Percentiles rank a stretch among this genome's conserved stretches.
These are phyloP conservation scores for Phytophthora tentaculata DNA, from an alignment of 352 stramenopile genomes.

Conservation along the genomic window DNA sequence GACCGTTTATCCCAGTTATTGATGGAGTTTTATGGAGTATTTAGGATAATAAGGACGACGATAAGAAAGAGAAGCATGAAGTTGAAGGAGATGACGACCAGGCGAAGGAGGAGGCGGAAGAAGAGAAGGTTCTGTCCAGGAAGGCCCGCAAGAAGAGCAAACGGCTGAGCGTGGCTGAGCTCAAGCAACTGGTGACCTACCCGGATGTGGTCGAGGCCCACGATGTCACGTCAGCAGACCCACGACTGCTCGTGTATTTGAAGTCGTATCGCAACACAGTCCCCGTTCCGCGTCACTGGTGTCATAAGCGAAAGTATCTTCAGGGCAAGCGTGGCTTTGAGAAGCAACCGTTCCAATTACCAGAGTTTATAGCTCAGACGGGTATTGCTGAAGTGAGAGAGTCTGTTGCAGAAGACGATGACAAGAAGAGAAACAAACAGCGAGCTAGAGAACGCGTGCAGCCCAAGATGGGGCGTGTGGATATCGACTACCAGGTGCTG, in stretches of 20 bases:
- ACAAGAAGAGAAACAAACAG: slow-evolving; percentile 93
- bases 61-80: slow-evolving; percentile 31
- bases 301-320: slow-evolving; percentile 98
- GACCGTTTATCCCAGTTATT: not conserved
- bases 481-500: slow-evolving; percentile 98
- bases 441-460: slow-evolving; percentile 93
- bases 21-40: slow-evolving; percentile 6
- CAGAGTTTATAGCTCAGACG: slow-evolving; percentile 98
- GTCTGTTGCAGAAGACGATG: slow-evolving; percentile 82
- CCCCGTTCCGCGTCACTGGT: slow-evolving; percentile 97
- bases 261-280: slow-evolving; percentile 97
- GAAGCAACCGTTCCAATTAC: slow-evolving; percentile 95
- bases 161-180: slow-evolving; percentile 94
- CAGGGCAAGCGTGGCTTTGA: slow-evolving; percentile 97
- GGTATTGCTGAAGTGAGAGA: slow-evolving; percentile 87
- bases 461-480: slow-evolving; percentile 96
- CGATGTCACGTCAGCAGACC: slow-evolving; percentile 96
- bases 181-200: slow-evolving; percentile 95
- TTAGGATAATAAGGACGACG: slow-evolving; percentile 35
- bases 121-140: slow-evolving; percentile 79
- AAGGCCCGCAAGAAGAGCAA: slow-evolving; percentile 95
- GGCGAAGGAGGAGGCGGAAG: slow-evolving; percentile 37
- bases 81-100: slow-evolving; percentile 27
- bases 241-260: slow-evolving; percentile 95
- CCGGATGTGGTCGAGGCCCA: slow-evolving; percentile 97